Base-by-base conservation (phyloP, 75 land plant species). In the Cunninghamia lanceolata region DNA sequence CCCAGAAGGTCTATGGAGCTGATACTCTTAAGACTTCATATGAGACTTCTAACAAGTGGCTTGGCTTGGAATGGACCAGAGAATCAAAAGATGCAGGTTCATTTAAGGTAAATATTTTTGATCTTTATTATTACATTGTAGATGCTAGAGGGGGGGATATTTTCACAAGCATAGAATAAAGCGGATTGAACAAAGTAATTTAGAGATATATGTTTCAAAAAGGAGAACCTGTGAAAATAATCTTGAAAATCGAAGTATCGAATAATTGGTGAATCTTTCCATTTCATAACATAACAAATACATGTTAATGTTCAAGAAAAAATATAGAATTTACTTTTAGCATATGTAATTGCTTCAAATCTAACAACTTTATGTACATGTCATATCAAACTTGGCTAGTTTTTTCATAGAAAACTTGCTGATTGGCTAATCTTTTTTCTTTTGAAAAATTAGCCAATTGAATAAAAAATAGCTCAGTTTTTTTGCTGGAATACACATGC, bases 51-150 rank as follows among this genome's bases (percentile, higher is more conserved):
- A 87, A 81, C 82, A 91, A 90, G 82, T 78, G 84, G 4, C 34
- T 96, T 82, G 97, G 95, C 1, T 46, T 96, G 82, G 99, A 98
- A 85, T 98, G 99, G 99, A 90, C 89, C 2, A 87, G 94, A 75
- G 92, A 93, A 68, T 93, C 93, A 34, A 95, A 93, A 87, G 71
- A 84, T 17, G 76, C 87, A 85, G 98, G 99, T 2, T 85, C 85
- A 39, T 98, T 98, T 85, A 98, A 98, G 99, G 98, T 97, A 88
- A 71, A 71, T 71, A 34, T 25, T 10, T 71, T 63, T 5, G 28
- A 63, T 63, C 68, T 63, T 63, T 63, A 63, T 63, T 25, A 1
- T 25, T 63, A 25, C 68, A 63, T 21, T 25, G 28, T 21, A 63
- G n/a, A n/a, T n/a, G n/a, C n/a, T n/a, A n/a, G 68, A 63, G 6